A percentile compares a stretch with the other conserved stretches of the same genome.
Evolutionary conservation across 2,329 filamentous ascomycete species (phyloP).

Genomic region (Stylonectria norvegica): DNA sequence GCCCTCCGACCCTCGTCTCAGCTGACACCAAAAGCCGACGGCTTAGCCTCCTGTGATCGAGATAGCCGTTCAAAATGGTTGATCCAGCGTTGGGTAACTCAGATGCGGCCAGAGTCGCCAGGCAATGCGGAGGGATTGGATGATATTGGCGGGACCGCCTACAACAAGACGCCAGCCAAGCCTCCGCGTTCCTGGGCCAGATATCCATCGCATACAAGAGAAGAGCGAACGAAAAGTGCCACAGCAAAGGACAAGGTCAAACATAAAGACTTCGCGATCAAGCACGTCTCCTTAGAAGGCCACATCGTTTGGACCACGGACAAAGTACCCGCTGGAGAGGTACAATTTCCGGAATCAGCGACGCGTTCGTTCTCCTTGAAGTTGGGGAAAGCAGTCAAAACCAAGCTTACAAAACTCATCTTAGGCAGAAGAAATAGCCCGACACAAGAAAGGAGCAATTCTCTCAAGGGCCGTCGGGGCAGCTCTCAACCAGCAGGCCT

Average conservation of each 20-base stretch:
- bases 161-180: slow-evolving; percentile 5
- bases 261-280: slow-evolving; percentile 30
- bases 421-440: slow-evolving; percentile 2
- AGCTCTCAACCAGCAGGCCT: slow-evolving; percentile 2
- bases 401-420: slow-evolving; percentile 12
- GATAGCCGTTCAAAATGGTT: slow-evolving; percentile 13
- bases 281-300: slow-evolving; percentile 15
- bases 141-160: neutral
- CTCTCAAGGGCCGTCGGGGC: slow-evolving; percentile 1
- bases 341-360: slow-evolving; percentile 5
- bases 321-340: slow-evolving; percentile 4
- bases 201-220: slow-evolving; percentile 31
- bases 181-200: slow-evolving; percentile 34
- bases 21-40: slow-evolving; percentile 13
- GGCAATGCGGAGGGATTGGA: neutral
- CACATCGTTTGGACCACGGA: slow-evolving; percentile 28
- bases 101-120: slow-evolving; percentile 9
- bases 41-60: slow-evolving; percentile 3
- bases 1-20: slow-evolving; percentile 8
- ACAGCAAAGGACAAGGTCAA: slow-evolving; percentile 23
- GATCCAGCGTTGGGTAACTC: slow-evolving; percentile 19
- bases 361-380: slow-evolving; percentile 28
- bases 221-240: slow-evolving; percentile 26
- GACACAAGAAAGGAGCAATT: neutral
- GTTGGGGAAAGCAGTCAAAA: slow-evolving; percentile 28